A percentile compares a stretch with the other conserved stretches of the same genome.
Conservation (phyloP, 768 basidiomycete genomes). For the Tricholoma hemisulphureum region DNA sequence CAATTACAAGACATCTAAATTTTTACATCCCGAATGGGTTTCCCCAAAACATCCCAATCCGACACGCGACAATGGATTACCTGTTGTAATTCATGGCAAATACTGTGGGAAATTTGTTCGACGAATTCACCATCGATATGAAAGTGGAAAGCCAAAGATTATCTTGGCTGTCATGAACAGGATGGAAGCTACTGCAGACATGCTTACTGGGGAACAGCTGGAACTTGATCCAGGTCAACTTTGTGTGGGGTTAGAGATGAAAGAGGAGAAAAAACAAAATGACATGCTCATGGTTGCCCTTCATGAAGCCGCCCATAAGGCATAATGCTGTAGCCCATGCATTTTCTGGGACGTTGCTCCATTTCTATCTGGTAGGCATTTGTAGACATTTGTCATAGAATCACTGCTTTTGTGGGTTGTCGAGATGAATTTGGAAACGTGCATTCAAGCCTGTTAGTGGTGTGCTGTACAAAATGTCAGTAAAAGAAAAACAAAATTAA, state of each 20-base stretch:
- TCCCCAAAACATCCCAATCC: background rate
- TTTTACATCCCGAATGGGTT: background rate
- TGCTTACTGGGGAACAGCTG: background rate
- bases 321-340: no score
- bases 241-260: background rate
- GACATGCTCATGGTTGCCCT: background rate
- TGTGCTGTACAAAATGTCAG: no score
- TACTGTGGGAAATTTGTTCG: background rate
- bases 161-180: no score
- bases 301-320: background rate
- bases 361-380: no score
- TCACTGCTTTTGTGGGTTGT: no score
- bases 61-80: background rate
- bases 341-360: no score
- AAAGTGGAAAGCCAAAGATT: background rate
- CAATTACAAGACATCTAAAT: background rate
- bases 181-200: background rate
- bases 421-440: no score
- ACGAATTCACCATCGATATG: background rate
- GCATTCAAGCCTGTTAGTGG: no score
- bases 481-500: no score
- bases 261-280: background rate
- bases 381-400: no score
- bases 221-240: background rate
- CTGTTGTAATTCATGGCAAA: background rate